phyloP scores from a whole-genome alignment of 1,139 yeast species.

The Geotrichum aggregatum region DNA sequence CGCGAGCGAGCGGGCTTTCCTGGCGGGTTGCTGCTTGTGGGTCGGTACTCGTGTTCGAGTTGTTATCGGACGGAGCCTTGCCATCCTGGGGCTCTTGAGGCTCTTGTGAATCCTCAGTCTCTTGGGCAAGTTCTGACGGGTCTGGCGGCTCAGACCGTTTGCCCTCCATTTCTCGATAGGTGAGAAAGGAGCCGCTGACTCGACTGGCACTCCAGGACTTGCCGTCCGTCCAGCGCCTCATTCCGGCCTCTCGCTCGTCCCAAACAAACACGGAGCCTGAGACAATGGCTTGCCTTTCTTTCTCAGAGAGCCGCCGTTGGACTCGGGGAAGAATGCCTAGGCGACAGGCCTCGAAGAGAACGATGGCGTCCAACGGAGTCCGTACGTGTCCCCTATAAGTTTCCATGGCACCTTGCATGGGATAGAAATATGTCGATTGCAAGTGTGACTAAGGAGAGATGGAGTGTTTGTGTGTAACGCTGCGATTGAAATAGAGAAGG shows the following conservation, averaged over 20 bases:
- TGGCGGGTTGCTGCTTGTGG: no score
- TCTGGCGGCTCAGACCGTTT: conserved; percentile 24
- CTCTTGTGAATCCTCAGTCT: neutral
- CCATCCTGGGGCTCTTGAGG: neutral
- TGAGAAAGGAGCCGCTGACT: conserved; percentile 60
- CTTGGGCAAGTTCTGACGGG: neutral
- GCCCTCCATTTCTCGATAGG: conserved; percentile 59
- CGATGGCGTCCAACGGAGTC: conserved; percentile 56
- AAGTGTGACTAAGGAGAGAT: no score
- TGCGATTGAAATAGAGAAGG: no score
- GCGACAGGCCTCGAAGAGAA: conserved; percentile 61
- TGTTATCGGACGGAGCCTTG: neutral
- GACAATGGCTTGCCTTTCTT: conserved; percentile 50
- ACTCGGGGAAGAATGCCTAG: conserved; percentile 53
- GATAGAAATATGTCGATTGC: no score
- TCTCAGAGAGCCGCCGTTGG: conserved; percentile 56
- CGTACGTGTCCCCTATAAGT: conserved; percentile 59
- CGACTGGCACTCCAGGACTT: conserved; percentile 66
- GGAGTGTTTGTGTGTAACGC: no score
- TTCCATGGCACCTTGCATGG: no score
- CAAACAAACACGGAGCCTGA: conserved; percentile 66
- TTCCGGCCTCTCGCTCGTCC: conserved; percentile 67
- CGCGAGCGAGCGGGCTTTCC: neutral
- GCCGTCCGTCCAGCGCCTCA: conserved; percentile 78
- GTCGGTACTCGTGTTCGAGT: neutral